A percentile compares a stretch with the other conserved stretches of the same genome.
Evolutionary conservation across 176 grass and related monocot species (phyloP).

Genomic region (Phragmites australis): DNA sequence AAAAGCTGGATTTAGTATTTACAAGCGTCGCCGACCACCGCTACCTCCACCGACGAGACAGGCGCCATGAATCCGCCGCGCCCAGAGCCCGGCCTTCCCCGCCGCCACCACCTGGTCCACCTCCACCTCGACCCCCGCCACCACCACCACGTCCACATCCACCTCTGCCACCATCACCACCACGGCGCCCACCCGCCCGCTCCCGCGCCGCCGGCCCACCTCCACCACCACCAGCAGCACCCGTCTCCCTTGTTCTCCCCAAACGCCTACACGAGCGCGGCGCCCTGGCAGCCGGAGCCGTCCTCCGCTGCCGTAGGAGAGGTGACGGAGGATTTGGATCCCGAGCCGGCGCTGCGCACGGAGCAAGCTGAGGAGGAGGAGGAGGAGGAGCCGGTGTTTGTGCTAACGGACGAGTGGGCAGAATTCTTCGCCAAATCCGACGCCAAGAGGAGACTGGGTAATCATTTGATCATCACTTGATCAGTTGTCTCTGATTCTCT

Average conservation of each 20-base stretch:
- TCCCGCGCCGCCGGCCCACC: neutral
- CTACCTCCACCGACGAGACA: neutral
- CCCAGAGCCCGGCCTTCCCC: conserved; percentile 8
- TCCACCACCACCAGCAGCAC: neutral
- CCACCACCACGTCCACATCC: conserved; percentile 42
- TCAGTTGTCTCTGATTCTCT: neutral
- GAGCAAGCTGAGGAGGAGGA: conserved; percentile 32
- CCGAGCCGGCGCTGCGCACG: neutral
- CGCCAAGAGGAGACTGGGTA: conserved; percentile 67
- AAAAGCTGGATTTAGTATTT: neutral
- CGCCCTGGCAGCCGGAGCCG: neutral
- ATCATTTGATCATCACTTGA: neutral
- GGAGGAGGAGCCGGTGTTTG: conserved; percentile 51
- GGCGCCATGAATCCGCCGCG: conserved; percentile 34
- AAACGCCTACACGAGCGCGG: neutral
- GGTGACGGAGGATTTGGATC: neutral
- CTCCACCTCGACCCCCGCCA: conserved; percentile 47
- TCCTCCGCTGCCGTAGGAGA: neutral
- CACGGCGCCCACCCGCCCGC: conserved; percentile 15
- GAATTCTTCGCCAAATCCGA: conserved; percentile 73
- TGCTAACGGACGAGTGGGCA: conserved; percentile 63
- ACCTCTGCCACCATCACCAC: conserved; percentile 26
- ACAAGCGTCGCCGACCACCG: neutral
- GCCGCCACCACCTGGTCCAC: conserved; percentile 40
- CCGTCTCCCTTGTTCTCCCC: neutral